Conservation (phyloP, 768 basidiomycete species). For the Tylopilus felleus region DNA sequence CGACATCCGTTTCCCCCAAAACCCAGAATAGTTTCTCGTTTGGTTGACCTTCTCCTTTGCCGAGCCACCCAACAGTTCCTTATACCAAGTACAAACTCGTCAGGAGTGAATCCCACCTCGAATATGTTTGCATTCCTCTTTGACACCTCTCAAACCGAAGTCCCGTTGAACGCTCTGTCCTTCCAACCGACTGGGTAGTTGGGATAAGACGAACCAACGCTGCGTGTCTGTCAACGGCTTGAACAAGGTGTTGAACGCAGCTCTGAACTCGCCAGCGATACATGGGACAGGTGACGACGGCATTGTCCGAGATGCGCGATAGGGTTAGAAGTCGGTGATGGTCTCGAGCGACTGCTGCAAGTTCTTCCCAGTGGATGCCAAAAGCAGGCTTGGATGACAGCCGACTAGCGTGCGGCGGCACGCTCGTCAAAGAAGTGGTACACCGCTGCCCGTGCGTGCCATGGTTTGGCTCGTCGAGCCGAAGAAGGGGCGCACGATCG, state of each 20-base stretch:
- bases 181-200: constrained; percentile 91
- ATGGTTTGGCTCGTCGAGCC: too few species aligned
- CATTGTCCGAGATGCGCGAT: too few species aligned
- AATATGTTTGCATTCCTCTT: too few species aligned
- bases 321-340: too few species aligned
- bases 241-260: constrained; percentile 81
- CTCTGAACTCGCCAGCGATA: constrained; percentile 81
- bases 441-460: too few species aligned
- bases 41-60: constrained; percentile 60
- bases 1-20: constrained; percentile 70
- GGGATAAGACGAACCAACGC: constrained; percentile 90
- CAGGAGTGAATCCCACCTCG: constrained; percentile 76
- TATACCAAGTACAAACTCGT: constrained; percentile 85
- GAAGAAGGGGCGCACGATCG: too few species aligned
- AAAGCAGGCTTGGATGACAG: too few species aligned
- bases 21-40: constrained; percentile 51
- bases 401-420: too few species aligned
- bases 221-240: constrained; percentile 87
- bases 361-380: too few species aligned
- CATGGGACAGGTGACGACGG: too few species aligned
- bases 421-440: too few species aligned
- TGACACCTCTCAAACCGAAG: constrained; percentile 74
- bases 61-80: constrained; percentile 60
- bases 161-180: constrained; percentile 86
- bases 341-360: too few species aligned